Evolutionary conservation across 371 early-diverging fungal genomes (phyloP), one percentile per base, ranked within the genome.

Genomic region (Mucor ambiguus): DNA sequence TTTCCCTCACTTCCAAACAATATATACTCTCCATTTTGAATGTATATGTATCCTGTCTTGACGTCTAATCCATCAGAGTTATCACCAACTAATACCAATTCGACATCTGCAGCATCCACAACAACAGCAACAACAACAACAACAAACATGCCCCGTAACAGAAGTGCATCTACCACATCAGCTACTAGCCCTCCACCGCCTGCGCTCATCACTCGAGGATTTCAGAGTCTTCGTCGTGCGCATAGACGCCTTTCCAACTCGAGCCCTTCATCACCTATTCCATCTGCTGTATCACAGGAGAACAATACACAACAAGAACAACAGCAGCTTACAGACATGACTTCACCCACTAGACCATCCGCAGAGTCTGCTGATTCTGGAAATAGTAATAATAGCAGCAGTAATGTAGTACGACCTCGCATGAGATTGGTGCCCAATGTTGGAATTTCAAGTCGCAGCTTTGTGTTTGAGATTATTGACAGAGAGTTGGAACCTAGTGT

Each of bases 401-500:
- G 11, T 44, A 20, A 16, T 37, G 43, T 29, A 14, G 43, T 64
- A 16, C 64, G 61, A 44, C 89, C 88, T 12, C 88, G 87, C 64
- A 84, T 93, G 44, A 87, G 92, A 20, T 82, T 93, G 11, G 90
- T 90, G 14, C 93, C 93, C 44, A 90, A 91, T 66, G 81, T 92
- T 35, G 92, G 92, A 26, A 73, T 86, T 18, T 81, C 85, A 26
- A 71, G 59, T 58, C 85, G 91, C 37, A 91, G 92, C 37, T 86
- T 93, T 61, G 90, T 92, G 28, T 95, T 95, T 80, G 92, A 92
- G 16, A 87, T 90, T 14, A 89, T 95, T 66, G 93, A 93, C 70
- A 86, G 92, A 46, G 88, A 88, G 26, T 85, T 95, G 8, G 81
- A 87, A 16, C 89, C 89, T 52, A 86, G 87, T 56, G 78, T 85